Base-by-base conservation (phyloP, 129 eudicot genomes). In the Chrysanthemum makinoi region DNA sequence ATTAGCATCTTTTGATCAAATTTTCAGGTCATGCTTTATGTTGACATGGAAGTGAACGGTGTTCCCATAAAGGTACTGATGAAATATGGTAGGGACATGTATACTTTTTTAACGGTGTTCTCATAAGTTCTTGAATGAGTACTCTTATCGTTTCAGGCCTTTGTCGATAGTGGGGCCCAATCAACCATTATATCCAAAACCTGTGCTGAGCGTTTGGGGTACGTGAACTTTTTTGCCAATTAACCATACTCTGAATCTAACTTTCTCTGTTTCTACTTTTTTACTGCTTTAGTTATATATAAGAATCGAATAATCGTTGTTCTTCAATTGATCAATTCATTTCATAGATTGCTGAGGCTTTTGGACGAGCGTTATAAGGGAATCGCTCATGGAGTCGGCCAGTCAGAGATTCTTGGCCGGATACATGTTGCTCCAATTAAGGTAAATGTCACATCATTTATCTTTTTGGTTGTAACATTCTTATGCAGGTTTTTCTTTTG, bases 121-220 rank as follows among this genome's bases (percentile, higher is more conserved):
- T 52, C 9, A 6, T 39, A 39, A 13, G 75, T 44, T 43, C 51
- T 70, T 57, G 20, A 19, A 49, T 7, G 57, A 16, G 35, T 30
- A 47, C 26, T 73, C 16, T 14, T 14, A 63, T 63, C 47, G 9
- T 22, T 53, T 75, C 79, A 94, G 96, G 98, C 98, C 10, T 89
- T 94, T 74, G 98, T 94, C 62, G 96, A 89, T 77, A 94, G 98
- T 87, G 98, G 96, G 75, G 98, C 98, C 60, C 98, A 94, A 84
- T 89, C 98, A 74, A 94, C 98, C 64, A 89, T 94, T 43, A 89
- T 93, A 87, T 94, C 98, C 51, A 89, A 94, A 87, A 90, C 82
- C 77, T 94, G 98, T 28, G 98, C 96, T 1, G 98, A 94, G 69
- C 98, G 95, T 49, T 86, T 87, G 74, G 98, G 98, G 96, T 94